A percentile compares a stretch with the other conserved stretches of the same genome.
Evolutionary conservation across 2,329 filamentous ascomycete species (phyloP).

Genomic region (Aspergillus fischeri): DNA sequence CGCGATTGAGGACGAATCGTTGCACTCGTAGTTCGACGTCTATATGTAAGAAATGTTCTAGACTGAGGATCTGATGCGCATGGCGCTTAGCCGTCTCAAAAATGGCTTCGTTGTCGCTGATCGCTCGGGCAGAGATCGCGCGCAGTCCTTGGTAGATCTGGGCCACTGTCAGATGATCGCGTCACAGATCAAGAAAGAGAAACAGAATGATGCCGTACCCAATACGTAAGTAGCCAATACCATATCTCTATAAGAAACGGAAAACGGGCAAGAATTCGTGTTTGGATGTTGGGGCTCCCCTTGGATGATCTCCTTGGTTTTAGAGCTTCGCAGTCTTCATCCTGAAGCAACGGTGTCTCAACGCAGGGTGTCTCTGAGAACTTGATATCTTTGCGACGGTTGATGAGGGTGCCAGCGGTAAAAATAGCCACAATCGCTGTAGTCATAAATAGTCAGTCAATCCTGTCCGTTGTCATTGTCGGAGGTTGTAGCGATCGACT

Average conservation of each 20-base stretch:
- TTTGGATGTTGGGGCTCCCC: constrained; percentile 12
- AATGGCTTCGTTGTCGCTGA: constrained; percentile 36
- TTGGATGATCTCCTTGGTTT: constrained; percentile 2
- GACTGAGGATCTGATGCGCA: constrained; percentile 38
- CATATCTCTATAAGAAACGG: constrained; percentile 31
- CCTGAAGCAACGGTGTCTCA: constrained; percentile 11
- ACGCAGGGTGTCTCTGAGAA: constrained; percentile 5
- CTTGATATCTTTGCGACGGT: constrained; percentile 6
- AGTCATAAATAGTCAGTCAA: background rate
- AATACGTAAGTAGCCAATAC: constrained; percentile 32
- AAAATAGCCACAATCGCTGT: constrained; percentile 13
- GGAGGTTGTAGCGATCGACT: background rate
- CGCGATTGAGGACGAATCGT: constrained; percentile 34
- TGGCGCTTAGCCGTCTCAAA: constrained; percentile 39
- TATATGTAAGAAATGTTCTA: constrained; percentile 38
- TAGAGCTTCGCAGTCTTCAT: constrained; percentile 1
- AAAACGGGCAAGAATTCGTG: constrained; percentile 22
- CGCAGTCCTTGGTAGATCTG: constrained; percentile 44
- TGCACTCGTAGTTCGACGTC: constrained; percentile 42
- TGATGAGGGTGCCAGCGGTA: constrained; percentile 12
- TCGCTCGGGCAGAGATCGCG: constrained; percentile 41
- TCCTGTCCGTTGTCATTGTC: background rate
- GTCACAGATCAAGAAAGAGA: background rate
- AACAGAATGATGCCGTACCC: constrained; percentile 17
- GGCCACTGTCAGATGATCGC: background rate